Evolutionary conservation across 2,329 filamentous ascomycete species (phyloP).

Genomic region (Paecilomyces dactylethromorphus): DNA sequence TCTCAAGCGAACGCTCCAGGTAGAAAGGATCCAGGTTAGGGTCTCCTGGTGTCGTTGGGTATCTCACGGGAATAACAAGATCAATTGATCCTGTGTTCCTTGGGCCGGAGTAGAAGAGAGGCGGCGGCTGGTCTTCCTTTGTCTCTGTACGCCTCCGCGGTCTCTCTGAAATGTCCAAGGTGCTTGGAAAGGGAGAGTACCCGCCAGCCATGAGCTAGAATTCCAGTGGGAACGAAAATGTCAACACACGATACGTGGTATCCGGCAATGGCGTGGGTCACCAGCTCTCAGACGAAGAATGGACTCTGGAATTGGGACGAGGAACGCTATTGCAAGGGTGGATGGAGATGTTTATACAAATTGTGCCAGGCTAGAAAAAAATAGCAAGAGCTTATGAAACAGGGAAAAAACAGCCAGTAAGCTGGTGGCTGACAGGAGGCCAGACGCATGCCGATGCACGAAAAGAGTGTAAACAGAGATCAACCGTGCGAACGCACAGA

Average conservation of each 20-base stretch:
- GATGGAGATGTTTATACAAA: constrained; percentile 30
- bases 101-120: constrained; percentile 1
- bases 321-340: neutral
- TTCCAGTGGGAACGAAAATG: neutral
- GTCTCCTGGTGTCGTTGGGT: constrained; percentile 16
- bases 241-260: neutral
- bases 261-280: neutral
- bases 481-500: constrained; percentile 23
- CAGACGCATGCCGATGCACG: constrained; percentile 31
- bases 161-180: constrained; percentile 24
- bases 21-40: constrained; percentile 33
- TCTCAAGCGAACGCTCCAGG: constrained; percentile 27
- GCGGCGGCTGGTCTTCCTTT: constrained; percentile 19
- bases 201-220: constrained; percentile 32
- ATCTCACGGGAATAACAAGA: constrained; percentile 3
- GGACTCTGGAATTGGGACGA: neutral
- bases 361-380: constrained; percentile 3
- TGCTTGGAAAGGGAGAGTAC: constrained; percentile 24
- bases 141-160: constrained; percentile 26
- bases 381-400: neutral
- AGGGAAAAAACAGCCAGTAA: constrained; percentile 8
- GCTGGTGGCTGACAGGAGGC: constrained; percentile 22
- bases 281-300: neutral
- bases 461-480: constrained; percentile 29
- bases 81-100: constrained; percentile 2